Conservation (phyloP, 805 yeast species). For the Candida krabiensis region DNA sequence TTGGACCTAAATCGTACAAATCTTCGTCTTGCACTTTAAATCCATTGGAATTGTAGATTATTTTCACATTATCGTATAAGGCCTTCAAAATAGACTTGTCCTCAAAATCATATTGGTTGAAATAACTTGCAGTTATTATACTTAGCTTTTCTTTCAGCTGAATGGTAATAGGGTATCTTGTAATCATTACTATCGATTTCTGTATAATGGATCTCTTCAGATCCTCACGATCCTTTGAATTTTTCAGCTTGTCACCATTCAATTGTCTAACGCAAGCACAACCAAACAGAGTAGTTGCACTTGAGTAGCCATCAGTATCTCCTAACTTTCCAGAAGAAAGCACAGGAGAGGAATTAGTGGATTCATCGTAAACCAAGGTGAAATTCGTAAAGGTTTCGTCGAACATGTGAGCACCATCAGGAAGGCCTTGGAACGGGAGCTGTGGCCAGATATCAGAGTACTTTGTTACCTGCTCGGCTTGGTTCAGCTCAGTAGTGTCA, state of each 20-base stretch:
- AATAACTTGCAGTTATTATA: constrained; percentile 83
- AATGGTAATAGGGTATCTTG: constrained; percentile 79
- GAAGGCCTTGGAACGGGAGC: constrained; percentile 90
- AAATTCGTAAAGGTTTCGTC: constrained; percentile 93
- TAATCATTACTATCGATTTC: constrained; percentile 83
- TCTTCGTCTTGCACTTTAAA: constrained; percentile 32
- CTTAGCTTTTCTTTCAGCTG: constrained; percentile 88
- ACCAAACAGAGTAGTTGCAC: constrained; percentile 80
- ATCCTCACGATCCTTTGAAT: constrained; percentile 31
- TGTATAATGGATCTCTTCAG: constrained; percentile 75
- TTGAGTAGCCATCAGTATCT: constrained; percentile 18
- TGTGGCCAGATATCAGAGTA: constrained; percentile 67
- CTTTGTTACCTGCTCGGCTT: constrained; percentile 30
- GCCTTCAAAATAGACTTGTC: constrained; percentile 69
- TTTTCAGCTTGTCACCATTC: constrained; percentile 52
- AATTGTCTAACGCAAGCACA: constrained; percentile 91
- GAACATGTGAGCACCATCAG: constrained; percentile 93
- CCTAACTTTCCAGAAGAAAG: constrained; percentile 35
- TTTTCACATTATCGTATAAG: constrained; percentile 64
- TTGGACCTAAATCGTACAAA: constrained; percentile 22
- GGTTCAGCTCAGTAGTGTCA: constrained; percentile 34
- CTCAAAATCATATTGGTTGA: constrained; percentile 73
- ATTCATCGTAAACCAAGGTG: constrained; percentile 72
- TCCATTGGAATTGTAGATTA: constrained; percentile 36
- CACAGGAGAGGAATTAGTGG: constrained; percentile 44